These are phyloP conservation scores for Botrytis porri DNA, from an alignment of 2,329 filamentous ascomycete genomes.

Conservation along the genomic window DNA sequence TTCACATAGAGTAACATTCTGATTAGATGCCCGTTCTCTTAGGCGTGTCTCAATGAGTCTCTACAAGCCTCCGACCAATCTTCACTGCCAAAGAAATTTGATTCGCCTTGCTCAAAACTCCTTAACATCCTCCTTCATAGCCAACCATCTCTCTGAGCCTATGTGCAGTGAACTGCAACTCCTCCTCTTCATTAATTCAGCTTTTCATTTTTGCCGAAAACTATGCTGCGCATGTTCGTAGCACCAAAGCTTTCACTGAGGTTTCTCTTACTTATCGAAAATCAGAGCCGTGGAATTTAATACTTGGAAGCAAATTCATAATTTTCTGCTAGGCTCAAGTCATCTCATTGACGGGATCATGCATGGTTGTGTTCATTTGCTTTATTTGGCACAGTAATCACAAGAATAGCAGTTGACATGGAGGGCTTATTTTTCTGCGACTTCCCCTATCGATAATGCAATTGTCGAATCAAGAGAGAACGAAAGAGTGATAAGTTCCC, in stretches of 20 bases:
- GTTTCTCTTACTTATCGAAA: too few species aligned
- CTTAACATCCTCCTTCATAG: background rate
- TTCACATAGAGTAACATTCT: too few species aligned
- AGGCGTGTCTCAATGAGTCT: background rate
- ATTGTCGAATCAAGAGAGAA: background rate
- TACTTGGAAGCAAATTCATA: background rate
- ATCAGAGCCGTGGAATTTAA: background rate
- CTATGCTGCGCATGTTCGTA: background rate
- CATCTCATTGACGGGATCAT: background rate
- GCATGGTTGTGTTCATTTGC: background rate
- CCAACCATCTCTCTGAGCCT: background rate
- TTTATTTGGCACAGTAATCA: background rate
- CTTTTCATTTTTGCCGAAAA: background rate
- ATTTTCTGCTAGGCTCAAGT: background rate
- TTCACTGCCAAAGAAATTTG: accelerated
- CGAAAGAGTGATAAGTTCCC: accelerated
- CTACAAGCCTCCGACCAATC: background rate
- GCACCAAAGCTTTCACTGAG: background rate
- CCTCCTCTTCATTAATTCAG: background rate
- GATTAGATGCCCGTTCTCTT: background rate
- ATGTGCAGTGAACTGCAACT: too few species aligned
- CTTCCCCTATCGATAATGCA: accelerated
- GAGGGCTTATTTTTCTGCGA: background rate
- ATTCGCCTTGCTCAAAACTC: too few species aligned
- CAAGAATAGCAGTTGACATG: background rate